Conservation (phyloP, 2,329 filamentous ascomycete genomes). For the Fusarium devonianum region DNA sequence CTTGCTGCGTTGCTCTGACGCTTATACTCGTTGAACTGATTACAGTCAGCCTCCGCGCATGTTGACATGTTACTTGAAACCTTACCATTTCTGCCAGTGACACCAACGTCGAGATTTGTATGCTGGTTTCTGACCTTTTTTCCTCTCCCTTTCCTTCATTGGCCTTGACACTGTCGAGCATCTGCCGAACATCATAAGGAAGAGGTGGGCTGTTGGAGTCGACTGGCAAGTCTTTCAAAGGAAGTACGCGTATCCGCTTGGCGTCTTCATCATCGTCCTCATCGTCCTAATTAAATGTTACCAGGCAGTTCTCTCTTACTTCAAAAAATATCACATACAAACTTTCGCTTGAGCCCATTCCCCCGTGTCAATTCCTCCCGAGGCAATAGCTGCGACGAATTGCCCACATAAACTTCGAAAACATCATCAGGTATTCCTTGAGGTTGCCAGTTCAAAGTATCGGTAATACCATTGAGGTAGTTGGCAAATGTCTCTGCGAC, state of each 20-base stretch:
- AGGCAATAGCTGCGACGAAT: conserved; percentile 45
- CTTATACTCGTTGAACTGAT: conserved; percentile 43
- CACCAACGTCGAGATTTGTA: conserved; percentile 49
- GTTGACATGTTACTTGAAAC: neutral
- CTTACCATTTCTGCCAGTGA: conserved; percentile 50
- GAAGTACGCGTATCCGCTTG: conserved; percentile 42
- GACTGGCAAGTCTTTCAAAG: conserved; percentile 26
- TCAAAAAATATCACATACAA: conserved; percentile 49
- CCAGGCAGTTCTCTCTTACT: neutral
- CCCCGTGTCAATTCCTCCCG: conserved; percentile 28
- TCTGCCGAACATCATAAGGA: conserved; percentile 42
- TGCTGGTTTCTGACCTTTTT: conserved; percentile 35
- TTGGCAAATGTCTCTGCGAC: conserved; percentile 57
- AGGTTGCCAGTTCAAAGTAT: conserved; percentile 55
- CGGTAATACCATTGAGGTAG: conserved; percentile 50
- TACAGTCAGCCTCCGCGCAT: conserved; percentile 24
- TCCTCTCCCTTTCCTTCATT: conserved; percentile 27
- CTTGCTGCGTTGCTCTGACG: conserved; percentile 36
- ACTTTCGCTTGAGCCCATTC: conserved; percentile 56
- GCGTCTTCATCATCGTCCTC: conserved; percentile 46
- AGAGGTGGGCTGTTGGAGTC: conserved; percentile 44
- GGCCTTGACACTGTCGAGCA: conserved; percentile 39
- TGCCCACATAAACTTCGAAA: conserved; percentile 56
- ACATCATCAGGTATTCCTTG: conserved; percentile 56
- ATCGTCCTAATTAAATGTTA: conserved; percentile 26